Conservation (phyloP, 345 rosid genomes). For the Rhodamnia rubescens region DNA sequence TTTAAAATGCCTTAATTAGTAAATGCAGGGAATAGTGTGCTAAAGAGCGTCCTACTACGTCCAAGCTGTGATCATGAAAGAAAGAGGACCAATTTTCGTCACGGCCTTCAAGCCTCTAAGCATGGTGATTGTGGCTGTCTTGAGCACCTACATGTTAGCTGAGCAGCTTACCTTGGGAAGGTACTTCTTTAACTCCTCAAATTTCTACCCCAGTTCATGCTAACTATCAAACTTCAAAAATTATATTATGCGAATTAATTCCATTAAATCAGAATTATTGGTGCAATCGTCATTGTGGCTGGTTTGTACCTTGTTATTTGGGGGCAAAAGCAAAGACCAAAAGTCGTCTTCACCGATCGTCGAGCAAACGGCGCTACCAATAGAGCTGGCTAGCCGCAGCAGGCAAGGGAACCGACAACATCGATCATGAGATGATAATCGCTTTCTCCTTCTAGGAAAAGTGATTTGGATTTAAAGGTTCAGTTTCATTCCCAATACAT, state of each 20-base stretch:
- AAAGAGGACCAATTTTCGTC: constrained; percentile 2
- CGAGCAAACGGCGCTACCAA: no score
- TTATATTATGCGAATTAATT: neutral
- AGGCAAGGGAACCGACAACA: no score
- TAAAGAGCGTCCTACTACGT: constrained; percentile 4
- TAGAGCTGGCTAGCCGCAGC: no score
- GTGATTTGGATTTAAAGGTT: no score
- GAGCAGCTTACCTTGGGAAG: constrained; percentile 7
- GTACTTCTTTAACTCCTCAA: neutral
- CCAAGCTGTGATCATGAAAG: constrained; percentile 5
- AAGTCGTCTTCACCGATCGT: no score
- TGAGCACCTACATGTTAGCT: neutral
- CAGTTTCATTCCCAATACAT: no score
- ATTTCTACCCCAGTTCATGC: neutral
- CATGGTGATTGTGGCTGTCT: constrained; percentile 6
- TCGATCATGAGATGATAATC: no score
- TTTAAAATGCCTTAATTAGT: neutral
- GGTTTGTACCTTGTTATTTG: constrained; percentile 66
- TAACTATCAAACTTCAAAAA: neutral
- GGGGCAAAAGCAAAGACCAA: constrained; percentile 55
- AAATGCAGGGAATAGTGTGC: constrained; percentile 8
- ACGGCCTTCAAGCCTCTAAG: constrained; percentile 7
- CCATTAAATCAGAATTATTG: constrained; percentile 42
- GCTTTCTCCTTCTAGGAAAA: no score
- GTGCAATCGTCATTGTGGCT: constrained; percentile 52